Evolutionary conservation across 2,329 filamentous ascomycete genomes (phyloP).

Genomic region (Phyllosticta citriasiana): DNA sequence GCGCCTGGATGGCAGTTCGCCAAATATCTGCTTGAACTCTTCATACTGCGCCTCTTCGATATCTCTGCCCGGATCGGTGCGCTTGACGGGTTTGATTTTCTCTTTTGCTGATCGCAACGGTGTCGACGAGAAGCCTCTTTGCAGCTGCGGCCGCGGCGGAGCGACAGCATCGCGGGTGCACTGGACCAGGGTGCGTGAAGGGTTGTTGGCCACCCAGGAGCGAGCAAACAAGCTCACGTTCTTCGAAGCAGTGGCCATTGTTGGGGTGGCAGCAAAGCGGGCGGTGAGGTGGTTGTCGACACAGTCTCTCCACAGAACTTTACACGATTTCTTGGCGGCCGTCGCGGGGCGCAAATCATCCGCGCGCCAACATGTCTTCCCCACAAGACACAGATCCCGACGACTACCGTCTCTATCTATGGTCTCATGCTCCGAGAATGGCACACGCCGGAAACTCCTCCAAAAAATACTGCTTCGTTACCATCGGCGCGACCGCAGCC

Average conservation of each 20-base stretch:
- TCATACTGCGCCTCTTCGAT: slow-evolving; percentile 1
- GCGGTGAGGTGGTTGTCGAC: slow-evolving; percentile 2
- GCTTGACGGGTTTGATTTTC: not conserved
- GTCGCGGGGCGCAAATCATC: not conserved
- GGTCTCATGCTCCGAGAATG: not conserved
- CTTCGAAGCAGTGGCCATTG: slow-evolving; percentile 10
- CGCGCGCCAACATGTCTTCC: not conserved
- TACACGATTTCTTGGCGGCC: slow-evolving; percentile 5
- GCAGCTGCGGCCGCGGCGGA: slow-evolving; percentile 2
- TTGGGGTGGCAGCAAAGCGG: not conserved
- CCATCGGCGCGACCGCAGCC: slow-evolving; percentile 81
- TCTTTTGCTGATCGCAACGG: slow-evolving; percentile 4
- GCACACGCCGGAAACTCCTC: not conserved
- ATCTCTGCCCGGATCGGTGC: not conserved
- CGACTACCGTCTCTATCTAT: not conserved
- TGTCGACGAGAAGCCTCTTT: slow-evolving; percentile 5
- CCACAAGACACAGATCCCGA: not conserved
- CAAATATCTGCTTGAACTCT: slow-evolving; percentile 5
- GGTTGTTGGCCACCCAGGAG: not conserved
- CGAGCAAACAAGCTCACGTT: slow-evolving; percentile 8
- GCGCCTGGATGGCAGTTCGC: slow-evolving; percentile 1
- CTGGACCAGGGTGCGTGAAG: not conserved
- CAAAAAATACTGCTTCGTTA: slow-evolving; percentile 62
- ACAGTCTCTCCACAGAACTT: slow-evolving; percentile 5
- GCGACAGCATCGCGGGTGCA: not conserved